Base-by-base conservation (phyloP, 805 yeast genomes). In the Metschnikowia similis region DNA sequence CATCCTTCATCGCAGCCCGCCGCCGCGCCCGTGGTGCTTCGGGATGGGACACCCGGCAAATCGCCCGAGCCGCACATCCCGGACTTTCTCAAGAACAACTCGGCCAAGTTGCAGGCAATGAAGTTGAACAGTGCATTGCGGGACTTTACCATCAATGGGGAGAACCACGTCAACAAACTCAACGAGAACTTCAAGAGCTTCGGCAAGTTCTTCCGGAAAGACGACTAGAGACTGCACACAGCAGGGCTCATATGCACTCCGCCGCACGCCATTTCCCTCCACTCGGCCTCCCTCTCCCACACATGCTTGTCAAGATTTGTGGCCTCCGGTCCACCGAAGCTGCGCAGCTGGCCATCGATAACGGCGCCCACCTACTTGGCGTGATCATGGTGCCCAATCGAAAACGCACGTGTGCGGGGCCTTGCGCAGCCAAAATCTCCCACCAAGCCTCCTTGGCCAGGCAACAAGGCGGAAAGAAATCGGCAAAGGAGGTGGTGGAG, bases 321-420 rank as follows among this genome's bases (percentile, higher is more conserved):
- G 99, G 99, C 0, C 64, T 92, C 21, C 79, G 80, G 56, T 74
- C 85, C 2, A 63, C 67, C 0, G 85, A 83, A 41, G 88, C 88
- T 0, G 97, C 97, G 0, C 53, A 66, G n/a, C 61, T 59, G 5
- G 97, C 97, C 0, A 67, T 90, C 0, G 80, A 77, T 0, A 54
- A 72, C 6, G 95, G 95, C 0, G 91, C 97, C 0, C 80, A 86
- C 55, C 65, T 89, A 37, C 59, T 92, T 2, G 99, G 99, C 1
- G 81, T 88, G 56, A 94, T 94, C 29, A 65, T 94, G 63, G 98
- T 90, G 2, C 98, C 97, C 0, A 79, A 79, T 21, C 71, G 96
- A 49, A 77, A 79, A 35, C 77, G 99, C 48, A 88, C 96, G 0
- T 78, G 89, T 1, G 64, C 64, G 16, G 50, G 49, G 2, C 60